Conservation (phyloP, 345 rosid genomes). For the Bruguiera sexangula region DNA sequence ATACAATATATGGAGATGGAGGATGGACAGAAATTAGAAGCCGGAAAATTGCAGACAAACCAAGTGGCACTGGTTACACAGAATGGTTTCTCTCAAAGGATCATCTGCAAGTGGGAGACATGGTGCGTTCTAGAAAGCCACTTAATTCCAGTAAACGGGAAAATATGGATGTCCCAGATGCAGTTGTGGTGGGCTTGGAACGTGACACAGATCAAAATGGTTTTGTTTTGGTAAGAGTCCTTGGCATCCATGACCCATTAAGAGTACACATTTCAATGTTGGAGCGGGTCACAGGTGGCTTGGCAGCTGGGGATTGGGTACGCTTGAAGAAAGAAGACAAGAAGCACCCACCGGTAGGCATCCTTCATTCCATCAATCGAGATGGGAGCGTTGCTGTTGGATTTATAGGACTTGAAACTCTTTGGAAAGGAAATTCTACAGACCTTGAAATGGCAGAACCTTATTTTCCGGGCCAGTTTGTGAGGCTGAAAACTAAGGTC, state of each 20-base stretch:
- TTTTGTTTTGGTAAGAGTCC: slow-evolving; percentile 79
- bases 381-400: slow-evolving; percentile 67
- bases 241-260: slow-evolving; percentile 77
- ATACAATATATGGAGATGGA: slow-evolving; percentile 44
- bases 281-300: slow-evolving; percentile 69
- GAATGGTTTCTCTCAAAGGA: slow-evolving; percentile 86
- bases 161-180: slow-evolving; percentile 85
- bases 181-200: slow-evolving; percentile 74
- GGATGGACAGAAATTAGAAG: slow-evolving; percentile 47
- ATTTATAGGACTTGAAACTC: slow-evolving; percentile 66
- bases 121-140: slow-evolving; percentile 84
- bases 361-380: slow-evolving; percentile 73
- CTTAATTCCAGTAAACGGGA: slow-evolving; percentile 50
- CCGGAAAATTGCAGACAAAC: slow-evolving; percentile 35
- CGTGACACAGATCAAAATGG: slow-evolving; percentile 45
- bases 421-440: slow-evolving; percentile 72
- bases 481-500: slow-evolving; percentile 58
- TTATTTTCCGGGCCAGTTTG: slow-evolving; percentile 68
- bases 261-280: slow-evolving; percentile 61
- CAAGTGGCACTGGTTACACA: slow-evolving; percentile 48
- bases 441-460: slow-evolving; percentile 86
- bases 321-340: slow-evolving; percentile 67
- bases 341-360: slow-evolving; percentile 72
- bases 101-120: slow-evolving; percentile 63
- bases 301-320: slow-evolving; percentile 94